Evolutionary conservation across 768 basidiomycete genomes (phyloP).

Genomic region (Tubosaeta brunneosetosa): DNA sequence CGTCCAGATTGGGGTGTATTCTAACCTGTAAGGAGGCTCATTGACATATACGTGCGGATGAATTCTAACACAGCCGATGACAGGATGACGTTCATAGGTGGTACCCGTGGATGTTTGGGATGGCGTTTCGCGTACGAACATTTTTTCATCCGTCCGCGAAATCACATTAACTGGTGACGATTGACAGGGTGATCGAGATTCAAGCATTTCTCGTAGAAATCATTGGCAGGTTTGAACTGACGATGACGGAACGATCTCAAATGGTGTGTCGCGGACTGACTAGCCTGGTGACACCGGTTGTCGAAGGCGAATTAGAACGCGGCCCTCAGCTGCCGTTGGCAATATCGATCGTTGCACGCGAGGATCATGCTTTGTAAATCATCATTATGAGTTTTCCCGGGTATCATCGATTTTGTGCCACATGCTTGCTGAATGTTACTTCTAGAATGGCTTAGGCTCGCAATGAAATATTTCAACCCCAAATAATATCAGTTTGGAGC

Average conservation of each 20-base stretch:
- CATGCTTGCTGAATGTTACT: too few species aligned
- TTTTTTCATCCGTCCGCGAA: not conserved
- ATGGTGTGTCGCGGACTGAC: not conserved
- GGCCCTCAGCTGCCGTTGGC: slow-evolving; percentile 29
- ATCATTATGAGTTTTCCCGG: too few species aligned
- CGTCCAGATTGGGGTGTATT: not conserved
- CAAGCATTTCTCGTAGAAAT: slow-evolving; percentile 59
- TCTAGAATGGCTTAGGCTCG: too few species aligned
- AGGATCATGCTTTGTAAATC: not conserved
- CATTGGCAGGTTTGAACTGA: slow-evolving; percentile 30
- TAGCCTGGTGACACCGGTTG: slow-evolving; percentile 29
- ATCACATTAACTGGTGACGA: not conserved
- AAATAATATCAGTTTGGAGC: too few species aligned
- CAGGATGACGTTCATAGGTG: not conserved
- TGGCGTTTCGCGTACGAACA: not conserved
- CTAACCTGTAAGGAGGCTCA: not conserved
- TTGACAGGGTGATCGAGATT: slow-evolving; percentile 41
- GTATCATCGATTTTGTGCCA: too few species aligned
- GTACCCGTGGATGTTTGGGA: not conserved
- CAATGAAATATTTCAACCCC: too few species aligned
- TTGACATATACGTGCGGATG: not conserved
- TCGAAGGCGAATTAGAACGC: not conserved
- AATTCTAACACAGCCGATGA: not conserved
- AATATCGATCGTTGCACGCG: slow-evolving; percentile 17
- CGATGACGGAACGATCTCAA: not conserved